phyloP scores from a whole-genome alignment of 2,329 filamentous ascomycete species.

The Fusarium annulatum region DNA sequence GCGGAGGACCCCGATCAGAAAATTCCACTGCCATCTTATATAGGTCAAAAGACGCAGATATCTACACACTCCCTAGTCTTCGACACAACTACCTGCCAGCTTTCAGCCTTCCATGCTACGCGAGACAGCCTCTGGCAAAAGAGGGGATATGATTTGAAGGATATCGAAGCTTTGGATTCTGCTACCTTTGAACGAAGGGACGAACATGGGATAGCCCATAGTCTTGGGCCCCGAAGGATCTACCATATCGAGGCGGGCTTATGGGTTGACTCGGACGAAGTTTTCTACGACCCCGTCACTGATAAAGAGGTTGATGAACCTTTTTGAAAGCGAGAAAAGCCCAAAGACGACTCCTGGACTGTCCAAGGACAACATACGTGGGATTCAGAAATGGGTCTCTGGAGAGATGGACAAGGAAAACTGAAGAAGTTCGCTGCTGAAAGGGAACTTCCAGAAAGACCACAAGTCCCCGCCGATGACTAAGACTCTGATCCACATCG shows the following conservation, averaged over 20 bases:
- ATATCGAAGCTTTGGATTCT: neutral
- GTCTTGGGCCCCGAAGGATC: neutral
- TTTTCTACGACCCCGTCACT: conserved; percentile 3
- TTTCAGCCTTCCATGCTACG: neutral
- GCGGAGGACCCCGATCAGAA: fast-evolving
- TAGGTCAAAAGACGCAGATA: neutral
- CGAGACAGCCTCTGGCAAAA: neutral
- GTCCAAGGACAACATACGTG: neutral
- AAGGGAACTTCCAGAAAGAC: neutral
- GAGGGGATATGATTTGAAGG: neutral
- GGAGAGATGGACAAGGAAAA: neutral
- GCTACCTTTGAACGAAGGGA: neutral
- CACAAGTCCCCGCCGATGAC: neutral
- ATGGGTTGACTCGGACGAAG: neutral
- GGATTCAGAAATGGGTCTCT: conserved; percentile 6
- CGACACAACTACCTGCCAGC: neutral
- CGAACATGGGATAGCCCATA: neutral
- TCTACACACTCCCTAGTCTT: conserved; percentile 1
- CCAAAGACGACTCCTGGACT: neutral
- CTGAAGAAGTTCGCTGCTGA: conserved; percentile 4
- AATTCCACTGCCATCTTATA: neutral
- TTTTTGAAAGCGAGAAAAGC: neutral
- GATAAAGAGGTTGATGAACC: neutral
- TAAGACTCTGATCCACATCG: neutral
- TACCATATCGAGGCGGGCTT: neutral